Evolutionary conservation across 2,329 filamentous ascomycete species (phyloP).

Genomic region (Fusarium longipes): DNA sequence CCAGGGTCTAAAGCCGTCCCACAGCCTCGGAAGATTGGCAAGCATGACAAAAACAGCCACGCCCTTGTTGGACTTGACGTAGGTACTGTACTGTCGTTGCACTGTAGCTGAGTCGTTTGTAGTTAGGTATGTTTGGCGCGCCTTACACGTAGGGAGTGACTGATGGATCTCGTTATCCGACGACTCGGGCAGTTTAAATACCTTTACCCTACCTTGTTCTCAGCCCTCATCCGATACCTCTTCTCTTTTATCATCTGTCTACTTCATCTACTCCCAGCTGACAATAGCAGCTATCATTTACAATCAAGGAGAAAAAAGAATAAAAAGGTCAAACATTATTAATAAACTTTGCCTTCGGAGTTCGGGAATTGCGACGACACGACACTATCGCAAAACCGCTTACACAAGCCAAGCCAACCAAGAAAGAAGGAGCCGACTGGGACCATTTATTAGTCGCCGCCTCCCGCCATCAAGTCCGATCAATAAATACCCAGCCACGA

Average conservation of each 20-base stretch:
- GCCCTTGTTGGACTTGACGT: conserved; percentile 28
- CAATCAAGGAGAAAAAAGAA: background rate
- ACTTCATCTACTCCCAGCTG: background rate
- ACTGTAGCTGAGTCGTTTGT: conserved; percentile 1
- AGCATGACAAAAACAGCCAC: conserved; percentile 44
- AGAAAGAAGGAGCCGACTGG: conserved; percentile 12
- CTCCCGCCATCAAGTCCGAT: conserved; percentile 15
- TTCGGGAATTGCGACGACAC: conserved; percentile 34
- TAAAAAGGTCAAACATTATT: background rate
- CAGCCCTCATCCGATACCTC: background rate
- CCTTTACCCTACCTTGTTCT: conserved; percentile 20
- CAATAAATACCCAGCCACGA: background rate
- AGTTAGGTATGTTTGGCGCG: background rate
- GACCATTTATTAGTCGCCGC: conserved; percentile 27
- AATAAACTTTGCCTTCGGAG: conserved; percentile 23
- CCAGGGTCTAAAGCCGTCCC: conserved; percentile 7
- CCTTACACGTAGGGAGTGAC: conserved; percentile 8
- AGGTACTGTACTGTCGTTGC: conserved; percentile 3
- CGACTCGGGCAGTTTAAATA: conserved; percentile 35
- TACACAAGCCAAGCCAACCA: conserved; percentile 35
- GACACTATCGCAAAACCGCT: conserved; percentile 31
- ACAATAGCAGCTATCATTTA: background rate
- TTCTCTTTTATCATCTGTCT: background rate
- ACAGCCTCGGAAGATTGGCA: conserved; percentile 42
- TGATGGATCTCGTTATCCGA: conserved; percentile 35